These are phyloP conservation scores for Allantophomopsis lycopodina DNA, from an alignment of 2,329 filamentous ascomycete genomes.

Conservation along the genomic window DNA sequence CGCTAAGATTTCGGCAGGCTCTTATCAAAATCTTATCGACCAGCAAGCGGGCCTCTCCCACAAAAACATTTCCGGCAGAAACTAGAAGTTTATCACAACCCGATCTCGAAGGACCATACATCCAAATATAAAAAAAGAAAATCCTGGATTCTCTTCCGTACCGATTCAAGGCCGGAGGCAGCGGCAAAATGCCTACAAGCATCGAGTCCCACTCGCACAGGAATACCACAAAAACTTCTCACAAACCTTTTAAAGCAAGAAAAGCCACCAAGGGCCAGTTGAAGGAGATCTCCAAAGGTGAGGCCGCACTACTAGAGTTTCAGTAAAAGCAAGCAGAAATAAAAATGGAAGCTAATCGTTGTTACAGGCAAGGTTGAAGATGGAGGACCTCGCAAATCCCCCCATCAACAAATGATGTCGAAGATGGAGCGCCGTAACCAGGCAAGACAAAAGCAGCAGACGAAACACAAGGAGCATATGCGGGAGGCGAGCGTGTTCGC, in stretches of 20 bases:
- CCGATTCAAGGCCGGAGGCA: conserved; percentile 73
- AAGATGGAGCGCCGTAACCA: conserved; percentile 94
- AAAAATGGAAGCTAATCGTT: no score
- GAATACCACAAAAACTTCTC: conserved; percentile 74
- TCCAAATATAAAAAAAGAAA: conserved; percentile 8
- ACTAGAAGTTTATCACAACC: conserved; percentile 1
- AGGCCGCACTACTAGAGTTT: conserved; percentile 4
- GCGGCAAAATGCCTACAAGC: conserved; percentile 61
- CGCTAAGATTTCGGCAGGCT: conserved; percentile 8
- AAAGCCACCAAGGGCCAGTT: conserved; percentile 81
- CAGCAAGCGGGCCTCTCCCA: conserved; percentile 4
- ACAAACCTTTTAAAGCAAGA: conserved; percentile 88
- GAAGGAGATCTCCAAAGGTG: conserved; percentile 77
- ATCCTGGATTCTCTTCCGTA: conserved; percentile 64
- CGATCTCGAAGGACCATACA: neutral
- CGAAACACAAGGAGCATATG: conserved; percentile 73
- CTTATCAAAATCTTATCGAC: conserved; percentile 8
- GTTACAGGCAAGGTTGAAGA: neutral
- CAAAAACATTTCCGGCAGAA: conserved; percentile 3
- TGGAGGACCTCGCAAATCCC: conserved; percentile 55
- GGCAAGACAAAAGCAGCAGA: conserved; percentile 75
- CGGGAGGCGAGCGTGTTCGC: conserved; percentile 69
- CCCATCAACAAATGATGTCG: conserved; percentile 93
- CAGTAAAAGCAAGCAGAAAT: neutral
- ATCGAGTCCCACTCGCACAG: conserved; percentile 70